Conservation (phyloP, 2,329 filamentous ascomycete species). For the Colletotrichum acutatum region DNA sequence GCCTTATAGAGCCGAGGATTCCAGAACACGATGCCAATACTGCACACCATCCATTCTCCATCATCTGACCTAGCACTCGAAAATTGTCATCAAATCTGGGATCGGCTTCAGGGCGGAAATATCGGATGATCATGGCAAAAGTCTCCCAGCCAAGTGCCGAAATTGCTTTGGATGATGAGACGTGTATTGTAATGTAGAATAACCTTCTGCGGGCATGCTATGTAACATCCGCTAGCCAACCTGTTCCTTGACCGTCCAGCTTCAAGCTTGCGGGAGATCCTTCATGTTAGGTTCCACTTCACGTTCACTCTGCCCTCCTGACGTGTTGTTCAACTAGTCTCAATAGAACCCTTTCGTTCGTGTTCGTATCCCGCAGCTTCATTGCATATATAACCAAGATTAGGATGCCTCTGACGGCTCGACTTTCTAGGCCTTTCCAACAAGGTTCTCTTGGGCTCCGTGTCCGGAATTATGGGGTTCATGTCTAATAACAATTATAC, state of each 20-base stretch:
- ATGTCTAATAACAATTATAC: too few relatives aligned
- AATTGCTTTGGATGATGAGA: neutral
- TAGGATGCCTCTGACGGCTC: too few relatives aligned
- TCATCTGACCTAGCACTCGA: neutral
- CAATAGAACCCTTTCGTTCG: too few relatives aligned
- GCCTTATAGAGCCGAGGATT: neutral
- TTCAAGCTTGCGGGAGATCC: neutral
- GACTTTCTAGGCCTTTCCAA: too few relatives aligned
- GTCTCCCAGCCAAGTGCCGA: neutral
- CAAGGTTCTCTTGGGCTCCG: too few relatives aligned
- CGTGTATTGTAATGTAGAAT: neutral
- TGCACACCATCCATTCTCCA: neutral
- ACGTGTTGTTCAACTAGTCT: too few relatives aligned
- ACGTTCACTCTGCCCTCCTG: too few relatives aligned
- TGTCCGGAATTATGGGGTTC: too few relatives aligned
- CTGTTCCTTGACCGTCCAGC: neutral
- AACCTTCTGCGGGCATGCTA: neutral
- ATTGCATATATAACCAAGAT: too few relatives aligned
- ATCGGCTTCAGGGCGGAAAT: neutral
- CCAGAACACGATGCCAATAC: neutral
- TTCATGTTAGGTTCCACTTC: neutral
- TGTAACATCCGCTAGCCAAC: neutral
- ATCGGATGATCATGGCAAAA: neutral
- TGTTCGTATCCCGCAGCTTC: too few relatives aligned
- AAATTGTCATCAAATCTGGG: too few relatives aligned